Conservation (phyloP, 768 basidiomycete species). For the Phanerochaete sordida region DNA sequence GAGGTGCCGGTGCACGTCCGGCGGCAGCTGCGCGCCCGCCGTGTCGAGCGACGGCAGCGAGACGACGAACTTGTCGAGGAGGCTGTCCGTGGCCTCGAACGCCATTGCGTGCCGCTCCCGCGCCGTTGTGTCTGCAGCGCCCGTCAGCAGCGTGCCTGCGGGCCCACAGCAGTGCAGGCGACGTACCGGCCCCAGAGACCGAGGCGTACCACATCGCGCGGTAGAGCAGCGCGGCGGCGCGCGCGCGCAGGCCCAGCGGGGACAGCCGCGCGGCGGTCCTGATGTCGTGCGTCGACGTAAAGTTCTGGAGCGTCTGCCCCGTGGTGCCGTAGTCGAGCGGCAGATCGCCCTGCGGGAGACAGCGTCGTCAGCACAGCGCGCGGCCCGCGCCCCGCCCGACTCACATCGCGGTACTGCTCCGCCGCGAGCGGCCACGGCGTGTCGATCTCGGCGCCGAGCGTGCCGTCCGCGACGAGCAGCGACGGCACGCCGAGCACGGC, state of each 20-base stretch:
- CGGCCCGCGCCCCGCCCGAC: constrained; percentile 3
- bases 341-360: constrained; percentile 36
- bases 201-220: constrained; percentile 52
- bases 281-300: constrained; percentile 33
- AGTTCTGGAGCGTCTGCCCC: constrained; percentile 46
- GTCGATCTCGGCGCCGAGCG: constrained; percentile 30
- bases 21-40: constrained; percentile 6
- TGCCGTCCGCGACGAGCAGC: constrained; percentile 51
- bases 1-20: constrained; percentile 28
- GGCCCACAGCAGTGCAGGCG: not conserved
- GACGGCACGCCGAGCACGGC: constrained; percentile 50
- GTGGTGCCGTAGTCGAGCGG: constrained; percentile 38
- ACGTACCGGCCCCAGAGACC: constrained; percentile 28
- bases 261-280: constrained; percentile 25
- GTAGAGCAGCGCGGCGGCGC: constrained; percentile 59
- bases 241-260: constrained; percentile 41
- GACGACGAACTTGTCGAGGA: constrained; percentile 21
- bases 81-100: constrained; percentile 16
- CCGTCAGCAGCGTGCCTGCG: not conserved
- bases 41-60: constrained; percentile 13
- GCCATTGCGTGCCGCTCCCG: constrained; percentile 9
- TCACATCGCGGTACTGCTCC: constrained; percentile 29
- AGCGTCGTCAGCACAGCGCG: not conserved
- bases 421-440: constrained; percentile 37
- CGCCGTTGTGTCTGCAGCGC: not conserved